Percentiles rank a stretch among this genome's conserved stretches.
Evolutionary conservation across 2,329 filamentous ascomycete species (phyloP).

Genomic region (Endothia cerciana): DNA sequence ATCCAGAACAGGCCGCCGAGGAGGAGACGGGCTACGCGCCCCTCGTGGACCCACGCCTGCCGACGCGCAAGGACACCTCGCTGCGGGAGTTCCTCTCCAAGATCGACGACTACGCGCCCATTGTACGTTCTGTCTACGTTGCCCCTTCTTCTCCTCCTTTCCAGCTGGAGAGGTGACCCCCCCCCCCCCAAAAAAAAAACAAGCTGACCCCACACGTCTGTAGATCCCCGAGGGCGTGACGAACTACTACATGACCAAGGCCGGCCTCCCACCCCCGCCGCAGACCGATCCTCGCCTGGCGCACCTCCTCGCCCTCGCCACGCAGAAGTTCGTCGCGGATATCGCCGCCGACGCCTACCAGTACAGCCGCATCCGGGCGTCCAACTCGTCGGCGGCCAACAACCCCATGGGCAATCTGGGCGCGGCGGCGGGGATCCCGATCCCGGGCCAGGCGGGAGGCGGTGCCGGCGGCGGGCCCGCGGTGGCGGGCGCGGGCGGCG

Average conservation of each 20-base stretch:
- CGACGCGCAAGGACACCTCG: slow-evolving; percentile 87
- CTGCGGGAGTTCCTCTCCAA: slow-evolving; percentile 90
- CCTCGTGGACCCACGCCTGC: slow-evolving; percentile 52
- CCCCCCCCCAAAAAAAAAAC: too few relatives aligned
- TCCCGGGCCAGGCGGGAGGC: slow-evolving; percentile 61
- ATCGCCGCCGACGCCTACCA: slow-evolving; percentile 98
- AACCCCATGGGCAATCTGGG: slow-evolving; percentile 90
- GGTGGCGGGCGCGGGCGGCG: neutral
- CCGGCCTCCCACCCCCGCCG: slow-evolving; percentile 89
- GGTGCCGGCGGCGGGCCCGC: too few relatives aligned
- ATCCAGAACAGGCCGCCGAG: slow-evolving; percentile 25
- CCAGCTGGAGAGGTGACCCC: neutral
- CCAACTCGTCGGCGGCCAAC: slow-evolving; percentile 81
- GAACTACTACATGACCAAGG: slow-evolving; percentile 95
- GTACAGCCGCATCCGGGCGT: slow-evolving; percentile 93
- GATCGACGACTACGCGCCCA: slow-evolving; percentile 98
- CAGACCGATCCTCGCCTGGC: slow-evolving; percentile 89
- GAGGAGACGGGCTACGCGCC: slow-evolving; percentile 20
- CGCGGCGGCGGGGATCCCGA: slow-evolving; percentile 71
- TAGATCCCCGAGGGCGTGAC: slow-evolving; percentile 98
- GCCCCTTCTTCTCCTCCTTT: neutral
- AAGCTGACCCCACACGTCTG: neutral
- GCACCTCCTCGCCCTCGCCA: slow-evolving; percentile 92
- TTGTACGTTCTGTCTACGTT: slow-evolving; percentile 64
- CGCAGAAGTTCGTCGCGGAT: slow-evolving; percentile 98